These are phyloP conservation scores for Mycena sanguinolenta DNA, from an alignment of 768 basidiomycete species.

Conservation along the genomic window DNA sequence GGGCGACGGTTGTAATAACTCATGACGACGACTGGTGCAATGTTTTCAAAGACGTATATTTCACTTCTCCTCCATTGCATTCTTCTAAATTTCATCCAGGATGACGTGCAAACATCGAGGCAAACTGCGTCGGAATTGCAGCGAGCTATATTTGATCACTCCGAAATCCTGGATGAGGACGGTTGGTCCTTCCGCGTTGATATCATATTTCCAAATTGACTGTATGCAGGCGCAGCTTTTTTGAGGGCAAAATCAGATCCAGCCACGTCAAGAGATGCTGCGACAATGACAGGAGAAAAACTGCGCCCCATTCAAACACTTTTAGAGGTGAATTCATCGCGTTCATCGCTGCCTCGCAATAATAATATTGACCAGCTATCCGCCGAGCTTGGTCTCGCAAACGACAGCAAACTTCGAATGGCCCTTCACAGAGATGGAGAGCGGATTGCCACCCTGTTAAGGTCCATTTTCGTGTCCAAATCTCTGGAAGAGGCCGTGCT, in stretches of 20 bases:
- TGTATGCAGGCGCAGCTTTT: background rate
- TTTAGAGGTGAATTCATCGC: too few species aligned
- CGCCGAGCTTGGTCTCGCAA: too few species aligned
- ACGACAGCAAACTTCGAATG: too few species aligned
- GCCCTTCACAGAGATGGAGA: too few species aligned
- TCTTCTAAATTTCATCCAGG: background rate
- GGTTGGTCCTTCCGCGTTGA: background rate
- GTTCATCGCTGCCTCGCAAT: too few species aligned
- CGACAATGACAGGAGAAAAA: background rate
- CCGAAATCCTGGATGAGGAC: constrained; percentile 9
- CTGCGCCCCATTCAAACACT: too few species aligned
- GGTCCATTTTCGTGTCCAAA: too few species aligned
- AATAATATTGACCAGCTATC: too few species aligned
- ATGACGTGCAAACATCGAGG: background rate
- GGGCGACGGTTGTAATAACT: constrained; percentile 13
- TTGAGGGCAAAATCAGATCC: background rate
- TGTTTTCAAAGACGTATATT: constrained; percentile 1
- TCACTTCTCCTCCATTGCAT: background rate
- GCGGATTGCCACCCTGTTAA: too few species aligned
- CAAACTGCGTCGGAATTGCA: background rate
- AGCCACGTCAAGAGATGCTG: background rate
- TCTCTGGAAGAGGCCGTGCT: too few species aligned
- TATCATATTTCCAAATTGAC: background rate
- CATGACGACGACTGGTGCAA: constrained; percentile 27
- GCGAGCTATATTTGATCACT: background rate